Conservation (phyloP, 495 filamentous ascomycete species). For the Bombardia bombarda region DNA sequence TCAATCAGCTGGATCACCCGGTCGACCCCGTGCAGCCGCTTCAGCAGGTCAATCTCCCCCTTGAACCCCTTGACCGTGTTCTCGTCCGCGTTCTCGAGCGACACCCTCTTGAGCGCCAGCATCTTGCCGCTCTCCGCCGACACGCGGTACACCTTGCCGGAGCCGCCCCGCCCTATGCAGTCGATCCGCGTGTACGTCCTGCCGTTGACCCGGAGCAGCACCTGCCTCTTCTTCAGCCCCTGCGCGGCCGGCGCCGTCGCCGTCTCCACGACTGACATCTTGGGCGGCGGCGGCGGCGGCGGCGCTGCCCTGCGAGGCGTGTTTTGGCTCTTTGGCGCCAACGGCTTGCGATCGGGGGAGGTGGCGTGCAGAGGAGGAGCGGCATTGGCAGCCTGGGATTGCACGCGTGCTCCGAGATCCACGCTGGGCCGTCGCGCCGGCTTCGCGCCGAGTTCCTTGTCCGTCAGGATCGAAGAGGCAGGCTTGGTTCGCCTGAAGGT, state of each 20-base stretch:
- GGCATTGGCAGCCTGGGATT: too few relatives aligned
- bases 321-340: conserved; percentile 69
- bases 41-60: conserved; percentile 90
- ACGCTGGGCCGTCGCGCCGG: conserved; percentile 32
- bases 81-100: conserved; percentile 83
- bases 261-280: conserved; percentile 90
- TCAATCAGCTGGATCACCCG: conserved; percentile 85
- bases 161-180: conserved; percentile 84
- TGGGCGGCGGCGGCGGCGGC: conserved; percentile 76
- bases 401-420: conserved; percentile 20
- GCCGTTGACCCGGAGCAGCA: conserved; percentile 78
- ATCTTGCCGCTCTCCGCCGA: conserved; percentile 95
- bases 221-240: conserved; percentile 63
- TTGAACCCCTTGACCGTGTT: conserved; percentile 80
- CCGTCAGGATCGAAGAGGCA: conserved; percentile 39
- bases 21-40: conserved; percentile 72
- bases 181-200: conserved; percentile 84
- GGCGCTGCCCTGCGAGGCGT: conserved; percentile 76
- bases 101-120: conserved; percentile 88
- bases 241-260: conserved; percentile 73
- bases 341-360: conserved; percentile 59
- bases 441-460: conserved; percentile 56
- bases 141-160: conserved; percentile 88
- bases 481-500: conserved; percentile 52
- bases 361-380: too few relatives aligned